Evolutionary conservation across 2,329 filamentous ascomycete genomes (phyloP), one percentile per base, ranked within the genome.

Genomic region (Cordyceps cateniannulata): DNA sequence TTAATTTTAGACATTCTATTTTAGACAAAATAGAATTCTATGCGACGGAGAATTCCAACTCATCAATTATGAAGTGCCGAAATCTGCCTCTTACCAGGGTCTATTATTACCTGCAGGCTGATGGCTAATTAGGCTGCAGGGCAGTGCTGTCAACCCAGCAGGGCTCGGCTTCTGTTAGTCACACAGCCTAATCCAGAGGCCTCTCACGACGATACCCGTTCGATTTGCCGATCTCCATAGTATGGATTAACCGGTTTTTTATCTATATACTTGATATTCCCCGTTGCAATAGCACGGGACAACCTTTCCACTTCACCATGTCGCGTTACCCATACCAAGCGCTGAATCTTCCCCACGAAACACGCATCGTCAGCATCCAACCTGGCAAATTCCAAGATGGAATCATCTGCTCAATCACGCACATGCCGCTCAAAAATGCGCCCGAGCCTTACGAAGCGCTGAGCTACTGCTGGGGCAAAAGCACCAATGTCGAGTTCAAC

Each of bases 301-400:
- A 18, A 7, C 10, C 25, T 27, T 27, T 24, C 24, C n/a, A 18
- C 2, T 8, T 14, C 55, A 50, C 22, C 52, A 64, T 63, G 58
- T 12, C 60, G 8, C 22, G 20, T 0, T 63, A 63, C 22, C 62
- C 56, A 5, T 64, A 63, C 24, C 50, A 35, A 7, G 5, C 55
- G 1, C 47, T 63, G 2, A 20, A 59, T 20, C 58, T 63, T 24
- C 63, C 62, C 1, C 16, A 52, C 35, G 62, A 64, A 35, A 64
- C 59, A 29, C 53, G 63, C 16, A 32, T 64, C 9, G 59, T 63
- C 27, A 48, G 18, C 3, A 51, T 64, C 9, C 24, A 57, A 3
- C 56, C 63, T 3, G 62, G 63, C 5, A 55, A 56, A 1, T 62
- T 60, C 14, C 25, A 49, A 2, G 62, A 64, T 10, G 35, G 50